Percentiles rank a stretch among this genome's conserved stretches.
Conservation (phyloP, 2,329 filamentous ascomycete genomes). For the Colletotrichum sp. region DNA sequence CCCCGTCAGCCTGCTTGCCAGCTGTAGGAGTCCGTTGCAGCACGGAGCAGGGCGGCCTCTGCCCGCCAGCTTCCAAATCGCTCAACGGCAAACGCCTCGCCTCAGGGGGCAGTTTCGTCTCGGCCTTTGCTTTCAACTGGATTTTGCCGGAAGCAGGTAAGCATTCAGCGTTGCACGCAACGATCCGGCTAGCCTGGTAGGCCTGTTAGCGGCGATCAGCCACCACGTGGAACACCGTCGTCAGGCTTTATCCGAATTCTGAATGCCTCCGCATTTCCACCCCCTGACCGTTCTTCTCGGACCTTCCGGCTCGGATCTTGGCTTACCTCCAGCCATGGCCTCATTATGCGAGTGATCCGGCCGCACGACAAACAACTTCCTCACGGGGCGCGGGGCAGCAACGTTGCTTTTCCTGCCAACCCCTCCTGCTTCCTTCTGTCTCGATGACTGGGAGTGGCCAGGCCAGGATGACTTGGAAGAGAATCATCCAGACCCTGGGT, state of each 20-base stretch:
- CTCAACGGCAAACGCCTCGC: not conserved
- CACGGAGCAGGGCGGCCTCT: not conserved
- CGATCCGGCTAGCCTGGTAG: conserved; percentile 1
- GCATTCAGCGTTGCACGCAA: not conserved
- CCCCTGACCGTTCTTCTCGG: not conserved
- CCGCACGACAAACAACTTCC: not conserved
- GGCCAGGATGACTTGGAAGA: not conserved
- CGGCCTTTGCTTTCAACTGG: not conserved
- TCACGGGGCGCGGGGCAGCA: not conserved
- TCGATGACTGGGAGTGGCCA: not conserved
- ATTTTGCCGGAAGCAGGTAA: not conserved
- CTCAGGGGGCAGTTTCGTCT: not conserved
- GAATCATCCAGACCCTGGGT: not conserved
- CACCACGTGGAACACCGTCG: conserved; percentile 14
- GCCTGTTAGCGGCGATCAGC: conserved; percentile 5
- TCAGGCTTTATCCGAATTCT: not conserved
- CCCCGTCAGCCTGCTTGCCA: not conserved
- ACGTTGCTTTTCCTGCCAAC: not conserved
- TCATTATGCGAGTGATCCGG: not conserved
- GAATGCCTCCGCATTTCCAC: not conserved
- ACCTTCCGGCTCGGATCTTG: not conserved
- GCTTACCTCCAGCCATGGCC: not conserved
- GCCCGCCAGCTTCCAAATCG: not conserved
- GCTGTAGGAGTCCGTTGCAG: not conserved
- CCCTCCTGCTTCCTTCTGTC: not conserved